A percentile compares a stretch with the other conserved stretches of the same genome.
Evolutionary conservation across 768 basidiomycete genomes (phyloP).

Genomic region (Mycena capillaripes): DNA sequence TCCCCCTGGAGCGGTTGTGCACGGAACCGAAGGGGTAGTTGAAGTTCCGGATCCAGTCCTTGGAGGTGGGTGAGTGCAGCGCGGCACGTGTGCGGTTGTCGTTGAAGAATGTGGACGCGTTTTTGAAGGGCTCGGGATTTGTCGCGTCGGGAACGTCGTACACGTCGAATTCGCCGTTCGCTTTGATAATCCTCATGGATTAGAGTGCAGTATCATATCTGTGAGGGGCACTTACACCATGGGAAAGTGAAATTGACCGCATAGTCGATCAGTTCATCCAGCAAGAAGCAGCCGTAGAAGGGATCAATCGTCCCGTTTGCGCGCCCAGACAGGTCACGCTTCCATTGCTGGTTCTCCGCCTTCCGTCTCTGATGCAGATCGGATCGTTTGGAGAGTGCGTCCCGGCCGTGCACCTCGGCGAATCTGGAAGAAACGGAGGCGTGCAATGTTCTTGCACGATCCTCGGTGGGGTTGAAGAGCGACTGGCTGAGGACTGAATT

Average conservation of each 20-base stretch:
- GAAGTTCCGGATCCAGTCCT: conserved; percentile 40
- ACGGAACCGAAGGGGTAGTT: conserved; percentile 35
- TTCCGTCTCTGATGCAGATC: conserved; percentile 16
- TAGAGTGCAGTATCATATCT: background rate
- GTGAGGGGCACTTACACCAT: conserved; percentile 19
- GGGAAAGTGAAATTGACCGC: conserved; percentile 66
- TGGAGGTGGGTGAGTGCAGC: conserved; percentile 63
- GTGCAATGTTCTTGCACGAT: conserved; percentile 13
- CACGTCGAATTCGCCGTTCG: conserved; percentile 29
- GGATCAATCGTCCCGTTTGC: conserved; percentile 54
- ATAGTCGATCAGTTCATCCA: conserved; percentile 66
- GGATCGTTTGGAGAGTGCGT: conserved; percentile 17
- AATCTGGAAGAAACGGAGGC: conserved; percentile 22
- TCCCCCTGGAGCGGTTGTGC: conserved; percentile 8
- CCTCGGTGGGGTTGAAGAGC: conserved; percentile 15
- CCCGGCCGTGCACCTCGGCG: conserved; percentile 5
- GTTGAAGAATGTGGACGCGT: conserved; percentile 36
- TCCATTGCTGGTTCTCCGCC: conserved; percentile 19
- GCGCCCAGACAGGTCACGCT: conserved; percentile 46
- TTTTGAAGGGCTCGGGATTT: conserved; percentile 48
- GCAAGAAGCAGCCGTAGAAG: conserved; percentile 61
- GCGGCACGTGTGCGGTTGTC: conserved; percentile 59
- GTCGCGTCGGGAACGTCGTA: conserved; percentile 57
- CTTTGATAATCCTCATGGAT: conserved; percentile 9
- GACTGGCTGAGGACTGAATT: conserved; percentile 15